Evolutionary conservation across 2,329 filamentous ascomycete species (phyloP), one percentile per base, ranked within the genome.

Genomic region (Colletotrichum viniferum): DNA sequence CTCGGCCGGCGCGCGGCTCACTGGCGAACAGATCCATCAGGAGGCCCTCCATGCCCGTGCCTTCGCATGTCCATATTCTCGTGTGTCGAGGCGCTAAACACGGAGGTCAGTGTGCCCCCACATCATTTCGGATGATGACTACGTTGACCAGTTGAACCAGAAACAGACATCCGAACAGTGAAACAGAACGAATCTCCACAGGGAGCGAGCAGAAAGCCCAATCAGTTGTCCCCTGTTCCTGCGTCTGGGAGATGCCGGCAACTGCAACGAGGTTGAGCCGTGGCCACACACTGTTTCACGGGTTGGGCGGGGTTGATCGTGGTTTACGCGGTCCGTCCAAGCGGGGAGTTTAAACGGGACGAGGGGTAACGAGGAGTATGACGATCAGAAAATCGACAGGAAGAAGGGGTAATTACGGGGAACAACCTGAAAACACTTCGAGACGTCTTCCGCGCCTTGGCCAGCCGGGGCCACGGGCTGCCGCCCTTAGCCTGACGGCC

Each of bases 381-480:
- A 38, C 16, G n/a, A n/a, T 34, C n/a, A 21, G 21, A 28, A n/a
- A 18, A 14, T 7, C 13, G 34, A 38, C 61, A 38, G 12, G 4
- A n/a, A 18, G 21, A 61, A n/a, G 2, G 63, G 38, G 63, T 6
- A 36, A 30, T 3, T 13, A 26, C 48, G 34, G 21, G 65, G 65
- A 60, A 60, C 30, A 68, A 26, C 32, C 30, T 24, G 68, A 36
- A 32, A 24, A n/a, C 36, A 30, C 21, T 55, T 67, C 55, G 38
- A 74, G 61, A 74, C 69, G 24, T n/a, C 7, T 66, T 62, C 61
- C 30, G 68, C 62, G 68, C 72, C 48, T 26, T 71, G 72, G 16
- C 30, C 61, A 26, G 12, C 55, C 24, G 61, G 30, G 60, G 38
- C 30, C 38, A 34, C 68, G 55, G 68, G 10, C 62, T 74, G 61